A percentile compares a stretch with the other conserved stretches of the same genome.
Conservation (phyloP, 768 basidiomycete species). For the Kwoniella bestiolae region DNA sequence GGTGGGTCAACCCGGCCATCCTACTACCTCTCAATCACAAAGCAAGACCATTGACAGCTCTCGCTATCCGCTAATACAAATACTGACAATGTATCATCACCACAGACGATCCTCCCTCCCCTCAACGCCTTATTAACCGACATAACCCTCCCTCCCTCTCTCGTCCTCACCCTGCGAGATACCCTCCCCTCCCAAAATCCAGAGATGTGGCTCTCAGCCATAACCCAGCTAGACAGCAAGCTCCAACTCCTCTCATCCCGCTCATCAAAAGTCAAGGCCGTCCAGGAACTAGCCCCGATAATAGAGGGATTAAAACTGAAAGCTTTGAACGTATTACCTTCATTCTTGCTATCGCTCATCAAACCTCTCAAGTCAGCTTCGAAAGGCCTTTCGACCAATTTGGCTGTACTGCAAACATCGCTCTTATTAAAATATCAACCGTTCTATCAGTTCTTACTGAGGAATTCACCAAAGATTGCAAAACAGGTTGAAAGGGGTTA, state of each 20-base stretch:
- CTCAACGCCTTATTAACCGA: slow-evolving; percentile 78
- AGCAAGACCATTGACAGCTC: too few species aligned
- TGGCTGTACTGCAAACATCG: slow-evolving; percentile 88
- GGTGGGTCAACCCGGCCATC: slow-evolving; percentile 68
- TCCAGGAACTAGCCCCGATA: slow-evolving; percentile 78
- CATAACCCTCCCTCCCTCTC: slow-evolving; percentile 77
- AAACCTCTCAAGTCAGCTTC: slow-evolving; percentile 79
- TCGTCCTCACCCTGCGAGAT: slow-evolving; percentile 79
- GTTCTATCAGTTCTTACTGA: slow-evolving; percentile 81
- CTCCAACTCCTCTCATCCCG: slow-evolving; percentile 72
- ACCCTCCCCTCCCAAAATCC: slow-evolving; percentile 67
- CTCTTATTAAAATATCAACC: slow-evolving; percentile 80
- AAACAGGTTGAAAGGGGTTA: slow-evolving; percentile 88
- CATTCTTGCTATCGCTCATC: slow-evolving; percentile 81
- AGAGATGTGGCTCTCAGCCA: slow-evolving; percentile 83
- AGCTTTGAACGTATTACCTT: slow-evolving; percentile 83
- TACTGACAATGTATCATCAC: not conserved
- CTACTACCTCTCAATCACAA: too few species aligned
- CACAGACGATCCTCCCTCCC: slow-evolving; percentile 84
- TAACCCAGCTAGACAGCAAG: slow-evolving; percentile 78
- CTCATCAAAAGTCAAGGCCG: slow-evolving; percentile 76
- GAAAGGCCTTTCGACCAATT: slow-evolving; percentile 68
- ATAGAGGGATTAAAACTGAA: slow-evolving; percentile 86
- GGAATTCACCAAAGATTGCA: slow-evolving; percentile 79
- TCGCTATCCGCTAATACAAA: too few species aligned